phyloP scores from a whole-genome alignment of 306 rosid genomes.

The Crataegus laevigata region DNA sequence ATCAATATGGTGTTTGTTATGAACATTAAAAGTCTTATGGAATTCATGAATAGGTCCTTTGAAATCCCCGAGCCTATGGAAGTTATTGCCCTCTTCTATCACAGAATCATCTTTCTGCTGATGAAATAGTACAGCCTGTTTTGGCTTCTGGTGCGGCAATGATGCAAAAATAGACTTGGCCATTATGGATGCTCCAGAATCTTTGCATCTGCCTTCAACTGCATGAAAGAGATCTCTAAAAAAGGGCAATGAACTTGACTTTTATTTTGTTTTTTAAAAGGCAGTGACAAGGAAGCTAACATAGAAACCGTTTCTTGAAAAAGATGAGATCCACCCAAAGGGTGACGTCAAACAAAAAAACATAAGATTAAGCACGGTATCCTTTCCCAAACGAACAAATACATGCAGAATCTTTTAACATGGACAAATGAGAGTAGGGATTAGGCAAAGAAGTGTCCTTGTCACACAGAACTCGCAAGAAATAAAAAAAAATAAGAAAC shows the following conservation, averaged over 20 bases:
- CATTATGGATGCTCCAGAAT: conserved; percentile 74
- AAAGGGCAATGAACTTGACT: conserved; percentile 29
- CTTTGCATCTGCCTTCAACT: conserved; percentile 78
- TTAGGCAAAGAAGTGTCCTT: conserved; percentile 9
- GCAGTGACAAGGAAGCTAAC: conserved; percentile 15
- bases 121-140: conserved; percentile 50
- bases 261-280: neutral
- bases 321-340: neutral
- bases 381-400: conserved; percentile 9
- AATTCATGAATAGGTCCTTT: conserved; percentile 61
- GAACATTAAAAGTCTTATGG: conserved; percentile 42
- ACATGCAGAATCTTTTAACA: neutral
- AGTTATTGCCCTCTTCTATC: conserved; percentile 50
- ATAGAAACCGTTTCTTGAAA: neutral
- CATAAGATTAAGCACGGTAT: neutral
- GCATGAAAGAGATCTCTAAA: conserved; percentile 82
- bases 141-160: conserved; percentile 53
- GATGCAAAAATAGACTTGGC: conserved; percentile 93
- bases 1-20: conserved; percentile 40
- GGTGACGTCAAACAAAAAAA: conserved; percentile 7
- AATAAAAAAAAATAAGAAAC: neutral
- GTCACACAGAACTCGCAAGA: conserved; percentile 4
- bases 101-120: conserved; percentile 54
- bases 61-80: conserved; percentile 57
- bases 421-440: neutral